These are phyloP conservation scores for Colletotrichum agaves DNA, from an alignment of 2,329 filamentous ascomycete genomes.

Conservation along the genomic window DNA sequence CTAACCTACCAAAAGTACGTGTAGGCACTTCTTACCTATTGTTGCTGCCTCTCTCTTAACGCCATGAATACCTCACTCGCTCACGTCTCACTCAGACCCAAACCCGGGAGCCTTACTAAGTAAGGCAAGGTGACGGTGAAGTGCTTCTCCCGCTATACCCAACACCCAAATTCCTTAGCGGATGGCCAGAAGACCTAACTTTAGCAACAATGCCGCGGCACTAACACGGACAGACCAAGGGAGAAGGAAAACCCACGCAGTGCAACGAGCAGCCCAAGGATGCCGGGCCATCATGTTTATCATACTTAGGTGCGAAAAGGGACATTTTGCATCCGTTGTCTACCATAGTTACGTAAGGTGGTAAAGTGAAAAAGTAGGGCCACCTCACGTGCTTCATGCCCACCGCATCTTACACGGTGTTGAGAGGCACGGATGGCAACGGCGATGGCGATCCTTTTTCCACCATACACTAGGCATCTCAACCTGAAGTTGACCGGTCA, in stretches of 20 bases:
- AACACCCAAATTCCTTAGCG: constrained; percentile 17
- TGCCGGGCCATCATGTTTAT: not conserved
- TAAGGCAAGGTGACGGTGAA: not conserved
- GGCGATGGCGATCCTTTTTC: not conserved
- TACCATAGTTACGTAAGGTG: not conserved
- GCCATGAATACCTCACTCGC: not conserved
- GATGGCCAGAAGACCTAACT: constrained; percentile 30
- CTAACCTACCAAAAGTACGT: too few relatives aligned
- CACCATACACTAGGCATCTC: not conserved
- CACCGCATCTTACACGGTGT: constrained; percentile 23
- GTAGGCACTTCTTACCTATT: not conserved
- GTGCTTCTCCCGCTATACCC: constrained; percentile 2
- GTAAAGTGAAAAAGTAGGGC: constrained; percentile 4
- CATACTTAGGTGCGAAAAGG: constrained; percentile 3
- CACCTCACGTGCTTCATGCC: constrained; percentile 18
- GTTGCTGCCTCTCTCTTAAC: not conserved
- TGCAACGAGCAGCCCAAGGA: not conserved
- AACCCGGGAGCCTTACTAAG: not conserved
- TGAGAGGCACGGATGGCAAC: constrained; percentile 25
- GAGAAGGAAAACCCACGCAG: not conserved
- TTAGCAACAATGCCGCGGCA: constrained; percentile 32
- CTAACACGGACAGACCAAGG: constrained; percentile 13
- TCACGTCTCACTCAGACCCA: not conserved
- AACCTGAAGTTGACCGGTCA: constrained; percentile 27
- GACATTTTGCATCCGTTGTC: not conserved